Conservation (phyloP, 148 eudicot genomes). For the Chenopodium quinoa region DNA sequence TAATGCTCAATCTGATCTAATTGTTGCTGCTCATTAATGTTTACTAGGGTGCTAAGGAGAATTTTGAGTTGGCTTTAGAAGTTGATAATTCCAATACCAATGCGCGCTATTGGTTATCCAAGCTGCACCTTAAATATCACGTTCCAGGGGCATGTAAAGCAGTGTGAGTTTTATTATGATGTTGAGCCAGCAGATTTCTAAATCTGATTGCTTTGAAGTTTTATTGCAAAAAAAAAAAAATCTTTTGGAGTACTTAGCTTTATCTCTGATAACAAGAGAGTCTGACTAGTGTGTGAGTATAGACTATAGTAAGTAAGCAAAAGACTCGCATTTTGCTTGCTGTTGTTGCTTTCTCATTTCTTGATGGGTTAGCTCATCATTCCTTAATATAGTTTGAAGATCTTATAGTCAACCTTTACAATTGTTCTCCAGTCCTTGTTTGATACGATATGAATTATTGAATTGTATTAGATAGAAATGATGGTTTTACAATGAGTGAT, state of each 20-base stretch:
- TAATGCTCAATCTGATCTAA: background rate
- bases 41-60: constrained; percentile 81
- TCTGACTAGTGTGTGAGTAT: background rate
- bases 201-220: background rate
- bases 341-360: background rate
- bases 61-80: constrained; percentile 90
- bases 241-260: background rate
- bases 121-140: constrained; percentile 85
- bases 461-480: background rate
- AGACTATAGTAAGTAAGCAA: background rate
- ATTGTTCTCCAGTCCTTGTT: background rate
- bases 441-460: background rate
- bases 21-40: constrained; percentile 4
- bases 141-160: constrained; percentile 87
- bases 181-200: constrained; percentile 1
- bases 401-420: background rate
- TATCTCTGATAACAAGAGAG: no score
- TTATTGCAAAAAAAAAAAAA: background rate
- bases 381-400: background rate
- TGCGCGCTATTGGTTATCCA: constrained; percentile 90
- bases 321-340: background rate
- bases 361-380: background rate
- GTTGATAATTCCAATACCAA: constrained; percentile 82
- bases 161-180: constrained; percentile 43
- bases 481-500: background rate